Conservation (phyloP, 768 basidiomycete genomes). For the Gymnopilus junonius region DNA sequence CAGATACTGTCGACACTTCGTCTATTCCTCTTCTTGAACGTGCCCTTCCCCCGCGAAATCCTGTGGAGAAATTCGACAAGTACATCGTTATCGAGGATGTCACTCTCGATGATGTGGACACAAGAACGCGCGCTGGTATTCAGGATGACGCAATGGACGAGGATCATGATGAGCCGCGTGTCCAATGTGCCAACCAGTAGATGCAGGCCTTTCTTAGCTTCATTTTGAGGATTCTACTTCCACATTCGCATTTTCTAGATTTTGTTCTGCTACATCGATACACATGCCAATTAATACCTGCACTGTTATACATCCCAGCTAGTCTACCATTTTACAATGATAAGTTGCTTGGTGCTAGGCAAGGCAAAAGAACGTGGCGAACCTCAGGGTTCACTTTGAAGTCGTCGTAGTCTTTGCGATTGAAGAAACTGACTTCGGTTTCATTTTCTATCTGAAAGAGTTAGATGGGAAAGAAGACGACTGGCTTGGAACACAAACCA, state of each 20-base stretch:
- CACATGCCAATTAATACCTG: constrained; percentile 44
- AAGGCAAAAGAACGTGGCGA: constrained; percentile 9
- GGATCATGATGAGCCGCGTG: constrained; percentile 88
- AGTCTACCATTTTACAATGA: constrained; percentile 36
- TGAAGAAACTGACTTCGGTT: constrained; percentile 94
- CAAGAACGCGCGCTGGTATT: constrained; percentile 56
- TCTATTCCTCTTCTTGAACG: constrained; percentile 77
- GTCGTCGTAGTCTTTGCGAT: constrained; percentile 69
- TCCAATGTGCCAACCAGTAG: constrained; percentile 94
- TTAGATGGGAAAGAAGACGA: background rate
- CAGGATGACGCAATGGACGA: constrained; percentile 91
- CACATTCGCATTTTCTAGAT: constrained; percentile 32
- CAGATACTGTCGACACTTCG: constrained; percentile 72
- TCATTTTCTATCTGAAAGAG: constrained; percentile 76
- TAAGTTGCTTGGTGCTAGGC: constrained; percentile 1
- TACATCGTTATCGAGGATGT: constrained; percentile 81
- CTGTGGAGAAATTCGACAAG: constrained; percentile 70
- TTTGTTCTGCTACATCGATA: constrained; percentile 37
- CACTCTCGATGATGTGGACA: constrained; percentile 78
- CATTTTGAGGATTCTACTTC: constrained; percentile 5
- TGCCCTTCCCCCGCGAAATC: constrained; percentile 80
- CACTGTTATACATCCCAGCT: constrained; percentile 45
- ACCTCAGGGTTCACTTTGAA: constrained; percentile 90
- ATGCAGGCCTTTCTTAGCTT: constrained; percentile 11
- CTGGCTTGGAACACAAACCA: constrained; percentile 50